Evolutionary conservation across 2,329 filamentous ascomycete genomes (phyloP).

Genomic region (Penicillium sp.): DNA sequence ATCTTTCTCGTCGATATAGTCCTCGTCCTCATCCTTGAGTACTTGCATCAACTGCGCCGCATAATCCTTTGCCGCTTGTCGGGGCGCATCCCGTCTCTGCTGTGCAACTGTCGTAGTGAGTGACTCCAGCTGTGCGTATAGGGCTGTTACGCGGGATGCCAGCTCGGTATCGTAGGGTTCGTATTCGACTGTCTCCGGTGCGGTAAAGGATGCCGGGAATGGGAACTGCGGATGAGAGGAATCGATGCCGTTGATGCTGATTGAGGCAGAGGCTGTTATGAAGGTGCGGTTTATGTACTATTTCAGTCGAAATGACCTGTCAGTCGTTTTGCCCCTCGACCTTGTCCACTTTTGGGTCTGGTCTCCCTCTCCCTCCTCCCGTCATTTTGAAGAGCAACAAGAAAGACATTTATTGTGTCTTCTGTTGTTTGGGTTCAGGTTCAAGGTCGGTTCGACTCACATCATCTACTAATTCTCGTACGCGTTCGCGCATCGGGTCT

Average conservation of each 20-base stretch:
- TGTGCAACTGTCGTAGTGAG: conserved; percentile 49
- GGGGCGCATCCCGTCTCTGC: conserved; percentile 46
- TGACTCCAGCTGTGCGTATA: conserved; percentile 50
- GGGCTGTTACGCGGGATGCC: conserved; percentile 42
- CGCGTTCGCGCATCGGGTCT: conserved; percentile 47
- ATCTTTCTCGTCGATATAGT: conserved; percentile 44
- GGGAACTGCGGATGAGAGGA: conserved; percentile 32
- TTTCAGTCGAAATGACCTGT: not conserved
- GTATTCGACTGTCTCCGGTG: conserved; percentile 48
- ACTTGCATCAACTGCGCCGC: conserved; percentile 34
- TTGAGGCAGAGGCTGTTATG: conserved; percentile 43
- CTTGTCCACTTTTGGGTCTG: not conserved
- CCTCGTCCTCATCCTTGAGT: conserved; percentile 42
- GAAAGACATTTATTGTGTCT: not conserved
- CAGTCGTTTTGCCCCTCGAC: not conserved
- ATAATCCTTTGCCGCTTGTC: conserved; percentile 41
- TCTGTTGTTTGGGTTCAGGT: not conserved
- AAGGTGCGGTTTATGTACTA: conserved; percentile 49
- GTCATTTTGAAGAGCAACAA: not conserved
- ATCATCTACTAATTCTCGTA: conserved; percentile 43
- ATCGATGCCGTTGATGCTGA: conserved; percentile 51
- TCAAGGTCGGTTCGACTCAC: conserved; percentile 20
- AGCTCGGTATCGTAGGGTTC: conserved; percentile 47
- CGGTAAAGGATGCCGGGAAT: conserved; percentile 34
- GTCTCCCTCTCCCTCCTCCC: not conserved